phyloP scores from a whole-genome alignment of 169 alveolate genomes.

The Amoebophrya sp. region DNA sequence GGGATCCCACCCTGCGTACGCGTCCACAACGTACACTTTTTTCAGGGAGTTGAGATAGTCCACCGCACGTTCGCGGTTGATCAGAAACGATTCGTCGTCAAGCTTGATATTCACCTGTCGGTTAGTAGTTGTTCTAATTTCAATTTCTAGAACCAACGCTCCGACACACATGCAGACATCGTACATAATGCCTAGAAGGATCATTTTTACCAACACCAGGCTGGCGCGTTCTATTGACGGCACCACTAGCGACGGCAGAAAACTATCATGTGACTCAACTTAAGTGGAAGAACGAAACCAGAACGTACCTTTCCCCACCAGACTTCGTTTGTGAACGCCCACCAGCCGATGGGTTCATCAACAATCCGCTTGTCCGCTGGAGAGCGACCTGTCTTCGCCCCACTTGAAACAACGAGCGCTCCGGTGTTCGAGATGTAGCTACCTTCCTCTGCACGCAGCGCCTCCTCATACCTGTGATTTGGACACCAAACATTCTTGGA shows the following conservation, averaged over 20 bases:
- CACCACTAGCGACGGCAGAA: no score
- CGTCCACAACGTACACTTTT: constrained; percentile 85
- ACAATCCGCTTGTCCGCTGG: constrained; percentile 88
- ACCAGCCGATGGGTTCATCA: constrained; percentile 58
- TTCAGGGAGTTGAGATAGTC: constrained; percentile 78
- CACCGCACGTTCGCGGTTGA: constrained; percentile 82
- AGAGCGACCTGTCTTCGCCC: constrained; percentile 73
- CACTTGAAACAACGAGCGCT: constrained; percentile 66
- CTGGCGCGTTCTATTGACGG: no score
- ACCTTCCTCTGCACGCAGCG: constrained; percentile 61
- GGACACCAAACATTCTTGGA: no score
- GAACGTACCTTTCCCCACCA: constrained; percentile 84
- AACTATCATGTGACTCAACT: no score
- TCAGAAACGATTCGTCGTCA: constrained; percentile 67
- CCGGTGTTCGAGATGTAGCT: constrained; percentile 67
- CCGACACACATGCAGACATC: no score
- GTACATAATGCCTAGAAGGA: no score
- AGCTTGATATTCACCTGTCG: constrained; percentile 80
- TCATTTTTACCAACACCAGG: no score
- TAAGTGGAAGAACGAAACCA: neutral
- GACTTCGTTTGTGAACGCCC: constrained; percentile 59
- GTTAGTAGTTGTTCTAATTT: no score
- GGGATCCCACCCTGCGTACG: constrained; percentile 95
- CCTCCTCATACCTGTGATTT: constrained; percentile 55
- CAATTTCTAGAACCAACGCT: no score